Conservation (phyloP, 495 filamentous ascomycete species). For the Thozetella sp. region DNA sequence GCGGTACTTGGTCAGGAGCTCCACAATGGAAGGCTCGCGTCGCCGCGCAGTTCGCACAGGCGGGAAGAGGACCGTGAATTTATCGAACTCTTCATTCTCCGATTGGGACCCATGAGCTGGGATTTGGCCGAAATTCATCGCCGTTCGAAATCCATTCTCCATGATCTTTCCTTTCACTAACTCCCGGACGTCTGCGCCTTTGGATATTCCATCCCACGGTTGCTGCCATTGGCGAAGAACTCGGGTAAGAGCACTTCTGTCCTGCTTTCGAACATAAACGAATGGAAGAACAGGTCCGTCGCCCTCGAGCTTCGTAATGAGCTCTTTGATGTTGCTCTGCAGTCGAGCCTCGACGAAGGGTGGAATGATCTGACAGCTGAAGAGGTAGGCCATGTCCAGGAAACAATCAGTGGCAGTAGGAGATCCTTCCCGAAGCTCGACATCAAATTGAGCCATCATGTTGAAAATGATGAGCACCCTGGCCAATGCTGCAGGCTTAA, state of each 20-base stretch:
- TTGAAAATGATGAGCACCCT: conserved; percentile 22
- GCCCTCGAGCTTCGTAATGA: conserved; percentile 8
- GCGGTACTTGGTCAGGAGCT: conserved; percentile 1
- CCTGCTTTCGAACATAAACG: conserved; percentile 10
- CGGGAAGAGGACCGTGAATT: not conserved
- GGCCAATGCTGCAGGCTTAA: conserved; percentile 25
- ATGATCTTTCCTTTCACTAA: not conserved
- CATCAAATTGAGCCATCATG: conserved; percentile 12
- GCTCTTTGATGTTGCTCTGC: conserved; percentile 12
- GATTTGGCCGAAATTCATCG: conserved; percentile 2
- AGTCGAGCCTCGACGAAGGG: conserved; percentile 19
- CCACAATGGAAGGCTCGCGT: conserved; percentile 5
- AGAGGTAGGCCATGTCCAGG: conserved; percentile 22
- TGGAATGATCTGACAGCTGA: conserved; percentile 18
- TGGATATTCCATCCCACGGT: conserved; percentile 12
- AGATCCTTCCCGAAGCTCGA: not conserved
- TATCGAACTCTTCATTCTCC: not conserved
- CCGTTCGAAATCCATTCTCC: not conserved
- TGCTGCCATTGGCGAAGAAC: conserved; percentile 12
- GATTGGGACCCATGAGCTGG: not conserved
- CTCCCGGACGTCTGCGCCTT: not conserved
- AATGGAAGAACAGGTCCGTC: conserved; percentile 4
- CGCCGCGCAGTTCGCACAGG: not conserved
- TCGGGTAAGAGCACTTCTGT: not conserved
- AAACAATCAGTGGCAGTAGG: not conserved